Percentiles rank a stretch among this genome's conserved stretches.
These are phyloP conservation scores for Penicillium argentinense DNA, from an alignment of 495 filamentous ascomycete species.

Conservation along the genomic window DNA sequence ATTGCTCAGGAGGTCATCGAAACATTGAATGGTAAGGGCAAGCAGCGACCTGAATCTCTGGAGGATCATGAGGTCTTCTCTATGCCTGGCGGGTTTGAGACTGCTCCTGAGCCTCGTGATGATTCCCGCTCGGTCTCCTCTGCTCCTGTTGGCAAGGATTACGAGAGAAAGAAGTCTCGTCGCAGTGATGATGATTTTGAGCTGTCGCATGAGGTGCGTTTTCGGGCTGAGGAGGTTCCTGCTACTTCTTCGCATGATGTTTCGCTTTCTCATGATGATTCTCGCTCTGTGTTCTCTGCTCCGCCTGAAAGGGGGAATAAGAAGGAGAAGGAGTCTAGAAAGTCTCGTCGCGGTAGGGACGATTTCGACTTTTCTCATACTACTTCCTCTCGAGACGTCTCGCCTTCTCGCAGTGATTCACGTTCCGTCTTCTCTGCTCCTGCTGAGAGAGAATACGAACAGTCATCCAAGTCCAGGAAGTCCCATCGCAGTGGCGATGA, in stretches of 20 bases:
- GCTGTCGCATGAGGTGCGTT: slow-evolving; percentile 9
- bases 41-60: slow-evolving; percentile 12
- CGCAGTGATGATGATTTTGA: slow-evolving; percentile 26
- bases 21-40: slow-evolving; percentile 27
- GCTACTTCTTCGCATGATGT: slow-evolving; percentile 14
- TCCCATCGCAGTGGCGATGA: slow-evolving; percentile 24
- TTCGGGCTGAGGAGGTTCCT: background rate
- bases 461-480: slow-evolving; percentile 21
- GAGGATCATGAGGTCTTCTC: slow-evolving; percentile 26
- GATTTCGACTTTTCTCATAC: slow-evolving; percentile 23
- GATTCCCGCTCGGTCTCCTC: slow-evolving; percentile 27
- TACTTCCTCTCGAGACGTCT: background rate
- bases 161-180: slow-evolving; percentile 21
- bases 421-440: slow-evolving; percentile 32
- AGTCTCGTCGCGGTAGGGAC: slow-evolving; percentile 20
- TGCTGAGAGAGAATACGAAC: slow-evolving; percentile 13
- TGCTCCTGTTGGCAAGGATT: slow-evolving; percentile 17
- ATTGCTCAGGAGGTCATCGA: slow-evolving; percentile 34
- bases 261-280: slow-evolving; percentile 8
- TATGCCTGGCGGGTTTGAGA: slow-evolving; percentile 46
- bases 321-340: slow-evolving; percentile 21
- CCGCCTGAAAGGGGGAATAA: slow-evolving; percentile 15
- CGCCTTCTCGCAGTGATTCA: slow-evolving; percentile 9
- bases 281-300: slow-evolving; percentile 29
- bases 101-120: slow-evolving; percentile 17